phyloP scores from a whole-genome alignment of 306 rosid species.

The Cucurbita maxima region DNA sequence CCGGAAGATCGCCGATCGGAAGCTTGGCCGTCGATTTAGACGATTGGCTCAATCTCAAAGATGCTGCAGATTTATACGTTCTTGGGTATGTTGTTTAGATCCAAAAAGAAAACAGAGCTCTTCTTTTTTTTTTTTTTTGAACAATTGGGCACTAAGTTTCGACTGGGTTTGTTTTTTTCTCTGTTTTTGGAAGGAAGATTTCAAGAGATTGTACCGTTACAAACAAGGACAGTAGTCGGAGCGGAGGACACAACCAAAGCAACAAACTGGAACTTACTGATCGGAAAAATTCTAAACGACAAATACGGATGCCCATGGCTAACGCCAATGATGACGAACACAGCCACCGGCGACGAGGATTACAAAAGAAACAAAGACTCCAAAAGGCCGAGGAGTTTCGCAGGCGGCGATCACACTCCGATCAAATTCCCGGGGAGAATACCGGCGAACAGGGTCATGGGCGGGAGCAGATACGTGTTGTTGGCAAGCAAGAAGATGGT shows the following conservation, averaged over 20 bases:
- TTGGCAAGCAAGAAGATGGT: constrained; percentile 94
- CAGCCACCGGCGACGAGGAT: constrained; percentile 21
- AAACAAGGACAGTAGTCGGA: constrained; percentile 64
- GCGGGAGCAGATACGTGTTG: constrained; percentile 28
- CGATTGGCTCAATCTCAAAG: constrained; percentile 75
- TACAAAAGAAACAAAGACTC: neutral
- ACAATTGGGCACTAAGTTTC: neutral
- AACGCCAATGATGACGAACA: constrained; percentile 30
- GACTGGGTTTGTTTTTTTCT: neutral
- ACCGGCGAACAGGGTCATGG: constrained; percentile 1
- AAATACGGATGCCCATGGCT: constrained; percentile 36
- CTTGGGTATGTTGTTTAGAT: constrained; percentile 59
- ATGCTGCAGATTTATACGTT: constrained; percentile 75
- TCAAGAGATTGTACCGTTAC: constrained; percentile 88
- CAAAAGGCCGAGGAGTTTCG: constrained; percentile 8
- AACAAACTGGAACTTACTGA: constrained; percentile 66
- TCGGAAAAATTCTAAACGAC: constrained; percentile 49
- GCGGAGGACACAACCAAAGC: constrained; percentile 63
- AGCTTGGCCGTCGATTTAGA: constrained; percentile 81
- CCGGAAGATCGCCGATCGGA: constrained; percentile 64
- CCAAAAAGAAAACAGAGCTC: neutral
- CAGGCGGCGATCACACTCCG: constrained; percentile 9
- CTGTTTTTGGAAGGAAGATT: constrained; percentile 30
- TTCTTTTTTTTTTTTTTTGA: neutral
- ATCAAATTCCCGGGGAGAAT: constrained; percentile 7